These are phyloP conservation scores for Nigrospora osmanthi DNA, from an alignment of 2,329 filamentous ascomycete genomes.

Conservation along the genomic window DNA sequence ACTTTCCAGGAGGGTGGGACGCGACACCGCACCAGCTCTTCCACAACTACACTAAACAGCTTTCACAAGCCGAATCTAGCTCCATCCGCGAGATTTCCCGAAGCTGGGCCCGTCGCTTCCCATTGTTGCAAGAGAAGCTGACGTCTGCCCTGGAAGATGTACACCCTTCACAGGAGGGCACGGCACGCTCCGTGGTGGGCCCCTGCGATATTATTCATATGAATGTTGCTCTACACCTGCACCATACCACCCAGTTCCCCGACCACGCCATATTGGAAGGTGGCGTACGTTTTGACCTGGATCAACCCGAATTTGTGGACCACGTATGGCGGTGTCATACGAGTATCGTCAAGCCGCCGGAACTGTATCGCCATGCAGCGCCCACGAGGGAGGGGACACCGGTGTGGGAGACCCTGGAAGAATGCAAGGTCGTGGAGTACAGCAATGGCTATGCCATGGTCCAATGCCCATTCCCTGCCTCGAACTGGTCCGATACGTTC, in stretches of 20 bases:
- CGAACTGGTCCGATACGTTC: conserved; percentile 50
- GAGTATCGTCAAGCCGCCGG: conserved; percentile 47
- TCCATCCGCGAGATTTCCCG: conserved; percentile 44
- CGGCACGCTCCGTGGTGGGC: conserved; percentile 22
- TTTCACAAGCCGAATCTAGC: conserved; percentile 48
- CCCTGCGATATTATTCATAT: conserved; percentile 55
- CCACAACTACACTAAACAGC: conserved; percentile 49
- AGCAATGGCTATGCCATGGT: conserved; percentile 29
- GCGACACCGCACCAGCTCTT: conserved; percentile 35
- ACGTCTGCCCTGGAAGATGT: conserved; percentile 39
- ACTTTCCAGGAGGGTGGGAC: conserved; percentile 26
- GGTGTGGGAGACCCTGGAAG: conserved; percentile 32
- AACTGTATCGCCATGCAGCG: conserved; percentile 36
- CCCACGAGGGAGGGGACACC: conserved; percentile 21
- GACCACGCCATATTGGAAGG: conserved; percentile 52
- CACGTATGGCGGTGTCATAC: conserved; percentile 56
- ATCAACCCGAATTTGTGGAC: conserved; percentile 42
- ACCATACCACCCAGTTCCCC: conserved; percentile 49
- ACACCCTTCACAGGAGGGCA: conserved; percentile 19
- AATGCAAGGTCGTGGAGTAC: conserved; percentile 26
- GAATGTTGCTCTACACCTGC: conserved; percentile 51
- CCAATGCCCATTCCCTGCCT: conserved; percentile 49
- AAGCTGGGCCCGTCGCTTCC: conserved; percentile 52
- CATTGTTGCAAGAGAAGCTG: conserved; percentile 45
- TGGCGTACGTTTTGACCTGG: conserved; percentile 51